Evolutionary conservation across 2,329 filamentous ascomycete genomes (phyloP).

Genomic region (Hypoxylon sp.): DNA sequence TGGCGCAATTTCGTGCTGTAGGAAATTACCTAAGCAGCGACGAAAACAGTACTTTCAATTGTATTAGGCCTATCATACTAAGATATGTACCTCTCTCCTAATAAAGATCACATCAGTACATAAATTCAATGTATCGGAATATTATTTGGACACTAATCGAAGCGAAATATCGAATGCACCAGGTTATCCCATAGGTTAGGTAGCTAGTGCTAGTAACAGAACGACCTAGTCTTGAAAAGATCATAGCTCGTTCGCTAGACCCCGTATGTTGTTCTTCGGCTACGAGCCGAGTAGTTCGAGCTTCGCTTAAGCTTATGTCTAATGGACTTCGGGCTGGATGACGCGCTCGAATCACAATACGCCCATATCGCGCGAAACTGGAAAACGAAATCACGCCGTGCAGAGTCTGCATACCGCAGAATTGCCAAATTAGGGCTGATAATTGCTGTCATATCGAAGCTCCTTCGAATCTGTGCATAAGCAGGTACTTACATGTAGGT

Average conservation of each 20-base stretch:
- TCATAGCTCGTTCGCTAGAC: neutral
- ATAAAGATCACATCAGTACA: too few relatives aligned
- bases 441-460: neutral
- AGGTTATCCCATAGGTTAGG: neutral
- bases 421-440: neutral
- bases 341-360: neutral
- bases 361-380: neutral
- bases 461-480: neutral
- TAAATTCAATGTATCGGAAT: too few relatives aligned
- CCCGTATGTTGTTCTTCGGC: conserved; percentile 5
- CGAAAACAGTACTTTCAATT: too few relatives aligned
- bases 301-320: neutral
- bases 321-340: neutral
- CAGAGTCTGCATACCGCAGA: neutral
- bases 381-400: neutral
- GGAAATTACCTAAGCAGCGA: too few relatives aligned
- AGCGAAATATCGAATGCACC: neutral
- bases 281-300: conserved; percentile 12
- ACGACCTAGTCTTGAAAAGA: neutral
- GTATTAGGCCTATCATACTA: too few relatives aligned
- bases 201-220: conserved; percentile 2
- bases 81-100: too few relatives aligned
- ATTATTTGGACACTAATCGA: neutral
- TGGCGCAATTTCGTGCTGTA: too few relatives aligned
- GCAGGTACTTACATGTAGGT: neutral